phyloP scores from a whole-genome alignment of 2,329 filamentous ascomycete species.

The Sporothrix sp. region DNA sequence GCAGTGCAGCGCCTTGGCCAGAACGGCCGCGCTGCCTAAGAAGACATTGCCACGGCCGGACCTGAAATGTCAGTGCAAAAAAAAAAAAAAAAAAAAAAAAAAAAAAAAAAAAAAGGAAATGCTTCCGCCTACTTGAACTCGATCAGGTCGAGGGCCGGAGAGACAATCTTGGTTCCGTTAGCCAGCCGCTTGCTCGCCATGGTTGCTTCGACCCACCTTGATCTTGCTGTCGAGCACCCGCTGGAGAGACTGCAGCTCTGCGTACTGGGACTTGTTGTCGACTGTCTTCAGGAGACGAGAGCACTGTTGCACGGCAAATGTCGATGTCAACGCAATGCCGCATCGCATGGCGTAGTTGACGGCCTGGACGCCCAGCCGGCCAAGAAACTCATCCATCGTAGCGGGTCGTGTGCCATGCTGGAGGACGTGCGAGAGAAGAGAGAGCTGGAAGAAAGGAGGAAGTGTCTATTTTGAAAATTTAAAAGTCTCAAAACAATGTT shows the following conservation, averaged over 20 bases:
- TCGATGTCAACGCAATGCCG: conserved; percentile 75
- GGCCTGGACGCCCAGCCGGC: conserved; percentile 53
- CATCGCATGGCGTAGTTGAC: conserved; percentile 89
- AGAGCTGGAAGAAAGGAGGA: neutral
- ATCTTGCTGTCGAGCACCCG: conserved; percentile 76
- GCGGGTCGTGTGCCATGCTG: neutral
- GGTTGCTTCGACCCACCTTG: conserved; percentile 38
- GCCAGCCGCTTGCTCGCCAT: neutral
- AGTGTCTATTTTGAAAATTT: no score
- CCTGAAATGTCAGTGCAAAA: conserved; percentile 19
- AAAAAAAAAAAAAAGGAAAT: neutral
- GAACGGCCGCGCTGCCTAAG: conserved; percentile 72
- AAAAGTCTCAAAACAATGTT: neutral
- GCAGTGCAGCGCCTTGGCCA: conserved; percentile 73
- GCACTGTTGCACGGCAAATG: conserved; percentile 76
- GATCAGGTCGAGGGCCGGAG: conserved; percentile 84
- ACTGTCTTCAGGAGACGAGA: conserved; percentile 68
- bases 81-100: no score
- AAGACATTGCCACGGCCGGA: conserved; percentile 45
- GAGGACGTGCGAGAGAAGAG: neutral
- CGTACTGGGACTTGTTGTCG: conserved; percentile 56
- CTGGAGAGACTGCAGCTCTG: conserved; percentile 62
- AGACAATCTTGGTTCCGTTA: conserved; percentile 54
- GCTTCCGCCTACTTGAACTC: conserved; percentile 60
- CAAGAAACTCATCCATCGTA: conserved; percentile 58